A percentile compares a stretch with the other conserved stretches of the same genome.
Conservation (phyloP, 257 asterid species). For the Penstemon davidsonii region DNA sequence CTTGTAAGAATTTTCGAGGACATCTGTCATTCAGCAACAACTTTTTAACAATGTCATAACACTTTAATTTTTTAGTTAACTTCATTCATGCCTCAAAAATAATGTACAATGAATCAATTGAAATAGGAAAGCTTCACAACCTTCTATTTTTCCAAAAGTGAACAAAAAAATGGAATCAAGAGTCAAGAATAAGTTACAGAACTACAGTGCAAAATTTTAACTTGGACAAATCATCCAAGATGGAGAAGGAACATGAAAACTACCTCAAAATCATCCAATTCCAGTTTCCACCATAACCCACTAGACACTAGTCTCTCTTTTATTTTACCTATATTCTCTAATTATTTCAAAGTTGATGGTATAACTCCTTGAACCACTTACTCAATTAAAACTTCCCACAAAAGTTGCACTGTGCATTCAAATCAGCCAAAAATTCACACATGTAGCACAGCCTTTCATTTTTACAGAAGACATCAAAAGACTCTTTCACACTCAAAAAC, state of each 20-base stretch:
- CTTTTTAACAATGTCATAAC: background rate
- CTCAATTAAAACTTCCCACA: background rate
- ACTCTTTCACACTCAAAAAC: too few species aligned
- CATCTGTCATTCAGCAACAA: slow-evolving; percentile 38
- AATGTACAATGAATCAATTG: background rate
- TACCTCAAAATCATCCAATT: background rate
- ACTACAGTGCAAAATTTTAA: background rate
- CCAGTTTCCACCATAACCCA: background rate
- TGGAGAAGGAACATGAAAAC: background rate
- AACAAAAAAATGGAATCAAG: background rate
- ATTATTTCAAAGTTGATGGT: background rate
- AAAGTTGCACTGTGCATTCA: background rate
- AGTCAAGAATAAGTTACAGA: background rate
- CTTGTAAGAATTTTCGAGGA: slow-evolving; percentile 29
- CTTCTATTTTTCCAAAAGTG: background rate
- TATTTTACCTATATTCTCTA: background rate
- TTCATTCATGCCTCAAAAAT: background rate
- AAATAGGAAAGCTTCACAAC: background rate
- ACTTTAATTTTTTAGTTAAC: background rate
- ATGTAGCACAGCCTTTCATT: background rate
- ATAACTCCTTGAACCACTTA: background rate
- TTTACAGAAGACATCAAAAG: too few species aligned
- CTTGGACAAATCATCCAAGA: too few species aligned
- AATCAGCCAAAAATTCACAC: background rate
- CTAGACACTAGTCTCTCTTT: too few species aligned